phyloP scores from a whole-genome alignment of 805 yeast genomes.

The Monosporozyma siamensis region DNA sequence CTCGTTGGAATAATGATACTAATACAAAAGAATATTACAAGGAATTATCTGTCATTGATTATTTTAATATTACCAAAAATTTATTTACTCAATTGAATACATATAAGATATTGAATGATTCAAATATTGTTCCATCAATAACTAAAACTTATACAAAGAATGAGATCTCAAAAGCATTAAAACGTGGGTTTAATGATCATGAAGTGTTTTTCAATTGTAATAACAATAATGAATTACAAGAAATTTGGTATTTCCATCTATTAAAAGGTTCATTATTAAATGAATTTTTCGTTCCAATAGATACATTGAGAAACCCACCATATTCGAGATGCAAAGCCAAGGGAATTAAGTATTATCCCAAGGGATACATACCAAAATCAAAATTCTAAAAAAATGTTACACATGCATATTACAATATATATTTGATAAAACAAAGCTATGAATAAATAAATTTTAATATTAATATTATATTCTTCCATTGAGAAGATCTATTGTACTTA shows the following conservation, averaged over 20 bases:
- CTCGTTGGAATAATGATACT: slow-evolving; percentile 21
- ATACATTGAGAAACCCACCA: slow-evolving; percentile 36
- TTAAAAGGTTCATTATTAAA: slow-evolving; percentile 60
- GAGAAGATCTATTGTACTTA: slow-evolving; percentile 5
- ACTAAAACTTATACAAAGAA: slow-evolving; percentile 46
- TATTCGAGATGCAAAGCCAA: slow-evolving; percentile 53
- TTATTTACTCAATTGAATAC: slow-evolving; percentile 57
- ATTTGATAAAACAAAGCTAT: slow-evolving; percentile 8
- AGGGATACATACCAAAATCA: slow-evolving; percentile 37
- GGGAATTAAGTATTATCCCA: slow-evolving; percentile 69
- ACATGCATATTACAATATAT: neutral
- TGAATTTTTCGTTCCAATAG: slow-evolving; percentile 58
- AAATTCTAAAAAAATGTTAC: slow-evolving; percentile 17
- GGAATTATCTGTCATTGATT: slow-evolving; percentile 49
- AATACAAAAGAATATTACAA: neutral
- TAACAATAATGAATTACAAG: slow-evolving; percentile 35
- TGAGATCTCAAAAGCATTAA: slow-evolving; percentile 46
- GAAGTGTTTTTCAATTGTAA: slow-evolving; percentile 57
- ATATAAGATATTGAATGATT: slow-evolving; percentile 50
- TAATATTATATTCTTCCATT: slow-evolving; percentile 1
- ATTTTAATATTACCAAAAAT: slow-evolving; percentile 50
- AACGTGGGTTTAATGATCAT: slow-evolving; percentile 39
- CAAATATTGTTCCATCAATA: slow-evolving; percentile 62
- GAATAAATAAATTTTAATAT: neutral
- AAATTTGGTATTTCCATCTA: slow-evolving; percentile 70